These are phyloP conservation scores for Solanum bulbocastanum DNA, from an alignment of 257 asterid genomes.

Conservation along the genomic window DNA sequence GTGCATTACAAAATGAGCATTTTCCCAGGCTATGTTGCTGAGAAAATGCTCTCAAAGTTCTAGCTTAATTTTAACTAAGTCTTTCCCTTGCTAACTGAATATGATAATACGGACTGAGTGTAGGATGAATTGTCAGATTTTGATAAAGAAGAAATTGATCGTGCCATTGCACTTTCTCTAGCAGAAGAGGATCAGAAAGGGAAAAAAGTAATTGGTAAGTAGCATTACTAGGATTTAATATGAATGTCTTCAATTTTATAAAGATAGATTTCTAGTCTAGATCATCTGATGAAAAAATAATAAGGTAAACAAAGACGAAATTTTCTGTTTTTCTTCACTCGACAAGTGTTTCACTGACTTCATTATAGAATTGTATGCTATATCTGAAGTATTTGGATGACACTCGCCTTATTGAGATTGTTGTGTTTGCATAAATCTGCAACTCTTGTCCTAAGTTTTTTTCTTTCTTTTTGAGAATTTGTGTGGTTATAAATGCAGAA, in stretches of 20 bases:
- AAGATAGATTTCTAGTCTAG: not conserved
- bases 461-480: not conserved
- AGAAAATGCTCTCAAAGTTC: not conserved
- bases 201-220: conserved; percentile 66
- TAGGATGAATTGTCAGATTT: conserved; percentile 76
- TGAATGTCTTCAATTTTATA: not conserved
- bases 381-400: not conserved
- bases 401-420: not conserved
- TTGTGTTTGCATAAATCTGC: not conserved
- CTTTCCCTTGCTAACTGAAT: conserved; percentile 4
- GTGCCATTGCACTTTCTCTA: conserved; percentile 82
- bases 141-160: conserved; percentile 77
- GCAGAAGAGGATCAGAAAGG: conserved; percentile 74
- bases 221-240: not conserved
- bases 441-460: not conserved
- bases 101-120: conserved; percentile 6
- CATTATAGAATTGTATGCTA: not conserved
- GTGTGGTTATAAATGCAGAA: not conserved
- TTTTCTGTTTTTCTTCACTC: not conserved
- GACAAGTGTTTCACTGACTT: not conserved
- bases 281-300: not conserved
- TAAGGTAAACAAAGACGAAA: not conserved
- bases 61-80: not conserved
- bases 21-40: not conserved
- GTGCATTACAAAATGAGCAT: not conserved